Evolutionary conservation across 306 rosid species (phyloP).

Genomic region (Trifolium dubium): DNA sequence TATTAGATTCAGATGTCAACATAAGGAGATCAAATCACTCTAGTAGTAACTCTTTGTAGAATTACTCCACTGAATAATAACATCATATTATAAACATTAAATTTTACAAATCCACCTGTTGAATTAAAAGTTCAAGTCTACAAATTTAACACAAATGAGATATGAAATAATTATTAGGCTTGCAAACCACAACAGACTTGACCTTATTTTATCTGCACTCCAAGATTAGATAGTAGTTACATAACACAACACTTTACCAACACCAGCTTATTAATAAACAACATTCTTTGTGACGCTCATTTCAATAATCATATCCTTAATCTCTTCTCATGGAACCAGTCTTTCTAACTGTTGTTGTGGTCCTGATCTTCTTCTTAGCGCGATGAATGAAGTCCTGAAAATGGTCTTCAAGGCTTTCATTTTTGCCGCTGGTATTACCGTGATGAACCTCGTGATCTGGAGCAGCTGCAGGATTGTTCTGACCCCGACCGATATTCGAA

Average conservation of each 20-base stretch:
- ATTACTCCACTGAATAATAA: neutral
- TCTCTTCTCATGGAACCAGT: conserved; percentile 46
- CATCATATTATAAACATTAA: neutral
- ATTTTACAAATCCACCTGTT: conserved; percentile 1
- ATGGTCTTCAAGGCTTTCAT: conserved; percentile 43
- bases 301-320: conserved; percentile 16
- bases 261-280: conserved; percentile 19
- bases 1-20: neutral
- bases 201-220: conserved; percentile 32
- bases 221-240: conserved; percentile 3
- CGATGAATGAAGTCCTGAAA: conserved; percentile 54
- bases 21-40: neutral
- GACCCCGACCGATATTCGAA: conserved; percentile 42
- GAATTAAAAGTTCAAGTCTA: conserved; percentile 10
- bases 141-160: conserved; percentile 5
- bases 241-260: neutral
- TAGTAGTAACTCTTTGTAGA: neutral
- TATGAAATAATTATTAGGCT: conserved; percentile 8
- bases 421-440: conserved; percentile 27
- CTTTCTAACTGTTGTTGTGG: conserved; percentile 47
- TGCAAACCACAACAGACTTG: neutral
- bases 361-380: conserved; percentile 52
- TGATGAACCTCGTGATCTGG: conserved; percentile 20
- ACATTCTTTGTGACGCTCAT: neutral
- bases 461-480: conserved; percentile 31